Evolutionary conservation across 164 flowering plant species (phyloP).

Genomic region (Piper longum): DNA sequence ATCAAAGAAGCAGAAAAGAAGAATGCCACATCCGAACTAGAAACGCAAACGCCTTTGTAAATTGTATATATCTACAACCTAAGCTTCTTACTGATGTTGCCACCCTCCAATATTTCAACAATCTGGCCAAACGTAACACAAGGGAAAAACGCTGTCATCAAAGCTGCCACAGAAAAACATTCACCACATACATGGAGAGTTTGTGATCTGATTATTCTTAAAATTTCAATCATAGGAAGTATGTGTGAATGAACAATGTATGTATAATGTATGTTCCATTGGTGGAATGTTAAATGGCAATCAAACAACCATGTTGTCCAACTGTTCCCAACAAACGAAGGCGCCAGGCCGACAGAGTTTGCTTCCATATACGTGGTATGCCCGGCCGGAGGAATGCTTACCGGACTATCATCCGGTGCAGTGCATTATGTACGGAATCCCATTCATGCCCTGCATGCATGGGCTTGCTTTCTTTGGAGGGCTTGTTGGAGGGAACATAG

Average conservation of each 20-base stretch:
- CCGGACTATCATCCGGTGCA: background rate
- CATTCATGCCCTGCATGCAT: background rate
- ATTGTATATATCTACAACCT: background rate
- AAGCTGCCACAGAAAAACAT: conserved; percentile 19
- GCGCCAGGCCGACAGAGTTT: background rate
- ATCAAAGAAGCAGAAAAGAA: background rate
- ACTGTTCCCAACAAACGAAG: conserved; percentile 9
- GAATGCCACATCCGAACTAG: background rate
- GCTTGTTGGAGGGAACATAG: background rate
- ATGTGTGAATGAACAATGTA: too few relatives aligned
- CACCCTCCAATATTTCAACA: conserved; percentile 39
- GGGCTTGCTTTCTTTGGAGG: background rate
- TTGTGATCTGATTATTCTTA: too few relatives aligned
- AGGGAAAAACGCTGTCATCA: conserved; percentile 33
- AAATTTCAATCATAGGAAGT: too few relatives aligned
- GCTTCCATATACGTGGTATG: background rate
- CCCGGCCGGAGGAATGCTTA: background rate
- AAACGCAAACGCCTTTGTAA: background rate
- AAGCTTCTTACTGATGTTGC: conserved; percentile 26
- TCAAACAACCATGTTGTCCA: conserved; percentile 37
- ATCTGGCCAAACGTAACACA: conserved; percentile 54
- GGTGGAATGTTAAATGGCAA: conserved; percentile 21
- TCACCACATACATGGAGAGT: too few relatives aligned
- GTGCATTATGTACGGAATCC: background rate
- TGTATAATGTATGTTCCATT: conserved; percentile 16